Evolutionary conservation across 176 grass and related monocot species (phyloP).

Genomic region (Aegilops umbellulata): DNA sequence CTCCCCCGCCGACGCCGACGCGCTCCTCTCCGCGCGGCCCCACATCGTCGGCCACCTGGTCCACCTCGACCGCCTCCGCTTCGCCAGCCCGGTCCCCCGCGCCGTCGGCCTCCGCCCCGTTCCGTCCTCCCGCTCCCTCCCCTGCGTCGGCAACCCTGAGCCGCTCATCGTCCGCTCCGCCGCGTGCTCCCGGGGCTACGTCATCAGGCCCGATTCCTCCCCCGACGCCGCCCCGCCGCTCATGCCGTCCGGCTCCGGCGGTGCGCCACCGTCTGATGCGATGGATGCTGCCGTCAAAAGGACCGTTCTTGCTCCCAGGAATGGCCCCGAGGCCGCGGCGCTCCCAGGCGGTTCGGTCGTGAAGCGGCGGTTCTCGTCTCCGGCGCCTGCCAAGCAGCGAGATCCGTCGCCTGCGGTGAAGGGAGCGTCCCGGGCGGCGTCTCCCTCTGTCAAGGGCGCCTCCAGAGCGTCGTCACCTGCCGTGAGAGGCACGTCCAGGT

Average conservation of each 20-base stretch:
- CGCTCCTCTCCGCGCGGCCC: slow-evolving; percentile 52
- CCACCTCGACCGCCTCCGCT: slow-evolving; percentile 78
- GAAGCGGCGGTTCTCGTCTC: slow-evolving; percentile 67
- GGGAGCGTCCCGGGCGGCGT: slow-evolving; percentile 25
- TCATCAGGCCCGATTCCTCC: slow-evolving; percentile 61
- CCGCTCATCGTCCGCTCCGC: slow-evolving; percentile 61
- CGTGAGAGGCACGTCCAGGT: slow-evolving; percentile 30
- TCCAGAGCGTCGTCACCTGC: slow-evolving; percentile 50
- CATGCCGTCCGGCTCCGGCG: slow-evolving; percentile 43
- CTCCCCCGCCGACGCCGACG: slow-evolving; percentile 60
- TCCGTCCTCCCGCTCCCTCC: slow-evolving; percentile 43
- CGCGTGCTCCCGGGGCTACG: slow-evolving; percentile 39
- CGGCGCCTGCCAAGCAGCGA: slow-evolving; percentile 39
- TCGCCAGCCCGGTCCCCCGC: slow-evolving; percentile 66
- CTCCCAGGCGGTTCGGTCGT: background rate
- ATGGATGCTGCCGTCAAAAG: background rate
- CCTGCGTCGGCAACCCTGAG: slow-evolving; percentile 47
- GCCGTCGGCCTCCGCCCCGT: slow-evolving; percentile 72
- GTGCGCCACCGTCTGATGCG: background rate
- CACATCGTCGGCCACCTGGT: slow-evolving; percentile 85
- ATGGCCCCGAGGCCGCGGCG: slow-evolving; percentile 30
- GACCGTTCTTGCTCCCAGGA: slow-evolving; percentile 48
- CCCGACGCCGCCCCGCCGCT: slow-evolving; percentile 62
- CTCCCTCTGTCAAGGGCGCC: slow-evolving; percentile 5
- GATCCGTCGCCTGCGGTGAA: slow-evolving; percentile 43